Conservation (phyloP, 164 flowering plant genomes). For the Piper betle region DNA sequence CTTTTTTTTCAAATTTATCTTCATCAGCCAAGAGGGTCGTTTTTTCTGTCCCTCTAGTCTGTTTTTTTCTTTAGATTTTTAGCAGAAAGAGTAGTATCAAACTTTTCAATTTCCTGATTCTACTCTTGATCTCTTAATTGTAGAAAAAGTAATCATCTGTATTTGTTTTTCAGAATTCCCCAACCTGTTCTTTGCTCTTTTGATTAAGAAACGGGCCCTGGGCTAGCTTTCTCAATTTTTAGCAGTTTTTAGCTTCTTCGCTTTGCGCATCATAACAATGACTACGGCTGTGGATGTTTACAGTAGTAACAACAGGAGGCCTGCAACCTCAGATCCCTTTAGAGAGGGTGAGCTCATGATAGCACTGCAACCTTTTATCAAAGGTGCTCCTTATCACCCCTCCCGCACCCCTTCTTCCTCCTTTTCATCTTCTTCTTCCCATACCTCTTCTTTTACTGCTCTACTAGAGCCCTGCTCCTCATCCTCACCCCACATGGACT, state of each 20-base stretch:
- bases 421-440: constrained; percentile 10
- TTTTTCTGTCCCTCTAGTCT: constrained; percentile 48
- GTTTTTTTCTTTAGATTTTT: background rate
- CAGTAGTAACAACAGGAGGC: constrained; percentile 14
- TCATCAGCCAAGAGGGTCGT: constrained; percentile 34
- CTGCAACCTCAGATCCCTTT: constrained; percentile 2
- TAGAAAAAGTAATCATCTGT: too few species aligned
- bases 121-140: background rate
- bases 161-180: too few species aligned
- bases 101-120: background rate
- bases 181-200: constrained; percentile 19
- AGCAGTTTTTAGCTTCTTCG: constrained; percentile 1
- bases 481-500: constrained; percentile 8
- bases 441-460: background rate
- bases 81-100: constrained; percentile 1
- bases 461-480: constrained; percentile 16
- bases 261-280: constrained; percentile 19
- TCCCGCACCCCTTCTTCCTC: constrained; percentile 10
- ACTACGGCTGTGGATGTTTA: constrained; percentile 51
- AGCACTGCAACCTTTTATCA: constrained; percentile 91
- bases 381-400: constrained; percentile 35
- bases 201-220: constrained; percentile 32
- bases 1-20: constrained; percentile 2
- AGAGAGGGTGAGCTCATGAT: constrained; percentile 66
- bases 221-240: background rate